These are phyloP conservation scores for Dillenia suffruticosa DNA, from an alignment of 164 flowering plant species.

Conservation along the genomic window DNA sequence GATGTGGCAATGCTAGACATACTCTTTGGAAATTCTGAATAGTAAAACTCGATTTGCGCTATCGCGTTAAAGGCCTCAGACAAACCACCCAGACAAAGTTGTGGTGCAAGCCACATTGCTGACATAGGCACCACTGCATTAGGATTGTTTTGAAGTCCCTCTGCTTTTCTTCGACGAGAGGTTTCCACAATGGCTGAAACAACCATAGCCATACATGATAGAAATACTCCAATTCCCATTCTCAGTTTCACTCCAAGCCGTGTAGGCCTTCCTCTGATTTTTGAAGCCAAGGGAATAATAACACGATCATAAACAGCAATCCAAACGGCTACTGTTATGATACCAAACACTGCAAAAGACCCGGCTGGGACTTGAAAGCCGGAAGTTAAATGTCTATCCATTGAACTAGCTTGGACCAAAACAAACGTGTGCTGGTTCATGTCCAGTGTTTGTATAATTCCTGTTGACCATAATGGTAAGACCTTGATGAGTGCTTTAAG, in stretches of 20 bases:
- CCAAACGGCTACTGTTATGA: constrained; percentile 33
- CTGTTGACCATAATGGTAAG: constrained; percentile 46
- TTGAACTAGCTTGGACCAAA: constrained; percentile 37
- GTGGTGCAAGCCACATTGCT: constrained; percentile 83
- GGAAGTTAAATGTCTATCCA: constrained; percentile 51
- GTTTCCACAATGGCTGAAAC: constrained; percentile 34
- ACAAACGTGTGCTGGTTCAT: constrained; percentile 27
- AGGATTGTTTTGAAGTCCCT: constrained; percentile 26
- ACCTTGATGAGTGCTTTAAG: constrained; percentile 39
- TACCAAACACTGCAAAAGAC: constrained; percentile 33
- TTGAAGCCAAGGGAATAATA: constrained; percentile 31
- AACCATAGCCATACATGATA: constrained; percentile 19
- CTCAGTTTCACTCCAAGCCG: constrained; percentile 21
- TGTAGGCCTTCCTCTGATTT: constrained; percentile 23
- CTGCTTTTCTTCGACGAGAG: constrained; percentile 47
- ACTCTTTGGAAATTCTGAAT: constrained; percentile 67
- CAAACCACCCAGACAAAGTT: constrained; percentile 46
- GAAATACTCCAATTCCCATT: constrained; percentile 52
- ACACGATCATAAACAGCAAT: constrained; percentile 44
- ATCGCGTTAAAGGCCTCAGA: constrained; percentile 75
- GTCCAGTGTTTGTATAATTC: constrained; percentile 24
- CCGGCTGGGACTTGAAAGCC: constrained; percentile 53
- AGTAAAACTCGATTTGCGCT: constrained; percentile 75
- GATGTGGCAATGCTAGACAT: constrained; percentile 72
- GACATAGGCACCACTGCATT: constrained; percentile 47